These are phyloP conservation scores for Cladobotryum mycophilum DNA, from an alignment of 2,329 filamentous ascomycete species.

Conservation along the genomic window DNA sequence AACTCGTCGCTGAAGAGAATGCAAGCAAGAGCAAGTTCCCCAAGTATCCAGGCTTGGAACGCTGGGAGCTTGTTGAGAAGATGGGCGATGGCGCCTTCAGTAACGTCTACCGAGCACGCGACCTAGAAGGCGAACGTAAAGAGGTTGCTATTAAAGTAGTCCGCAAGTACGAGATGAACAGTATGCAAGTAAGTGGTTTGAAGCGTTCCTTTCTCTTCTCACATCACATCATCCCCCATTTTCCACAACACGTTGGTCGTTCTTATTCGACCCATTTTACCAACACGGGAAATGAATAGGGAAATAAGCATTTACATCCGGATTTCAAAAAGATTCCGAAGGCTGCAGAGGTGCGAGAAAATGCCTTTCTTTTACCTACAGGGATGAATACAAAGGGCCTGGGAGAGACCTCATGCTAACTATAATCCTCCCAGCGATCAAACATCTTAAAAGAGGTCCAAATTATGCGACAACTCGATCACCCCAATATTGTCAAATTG, in stretches of 20 bases:
- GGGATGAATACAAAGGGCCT: too few species aligned
- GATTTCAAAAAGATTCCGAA: constrained; percentile 93
- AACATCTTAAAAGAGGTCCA: constrained; percentile 98
- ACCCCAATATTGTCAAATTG: constrained; percentile 91
- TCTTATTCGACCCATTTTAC: constrained; percentile 16
- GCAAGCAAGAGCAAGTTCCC: constrained; percentile 81
- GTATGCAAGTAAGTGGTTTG: constrained; percentile 76
- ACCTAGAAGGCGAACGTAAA: constrained; percentile 61
- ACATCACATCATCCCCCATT: constrained; percentile 1
- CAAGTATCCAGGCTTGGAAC: constrained; percentile 39
- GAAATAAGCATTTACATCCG: constrained; percentile 87
- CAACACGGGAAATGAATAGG: constrained; percentile 53
- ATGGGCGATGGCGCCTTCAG: constrained; percentile 99
- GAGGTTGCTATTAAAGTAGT: constrained; percentile 98
- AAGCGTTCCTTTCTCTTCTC: constrained; percentile 17
- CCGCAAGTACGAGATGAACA: constrained; percentile 98
- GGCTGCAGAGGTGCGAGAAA: constrained; percentile 87
- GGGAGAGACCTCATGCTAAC: constrained; percentile 20
- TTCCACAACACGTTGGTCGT: constrained; percentile 1
- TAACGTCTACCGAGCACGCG: constrained; percentile 89
- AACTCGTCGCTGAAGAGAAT: constrained; percentile 87
- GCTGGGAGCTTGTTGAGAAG: constrained; percentile 86
- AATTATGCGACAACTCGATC: constrained; percentile 95
- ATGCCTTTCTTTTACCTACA: constrained; percentile 26
- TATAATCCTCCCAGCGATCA: constrained; percentile 60